Evolutionary conservation across 148 eudicot species (phyloP), one percentile per base, ranked within the genome.

Genomic region (Fallopia convolvulus): DNA sequence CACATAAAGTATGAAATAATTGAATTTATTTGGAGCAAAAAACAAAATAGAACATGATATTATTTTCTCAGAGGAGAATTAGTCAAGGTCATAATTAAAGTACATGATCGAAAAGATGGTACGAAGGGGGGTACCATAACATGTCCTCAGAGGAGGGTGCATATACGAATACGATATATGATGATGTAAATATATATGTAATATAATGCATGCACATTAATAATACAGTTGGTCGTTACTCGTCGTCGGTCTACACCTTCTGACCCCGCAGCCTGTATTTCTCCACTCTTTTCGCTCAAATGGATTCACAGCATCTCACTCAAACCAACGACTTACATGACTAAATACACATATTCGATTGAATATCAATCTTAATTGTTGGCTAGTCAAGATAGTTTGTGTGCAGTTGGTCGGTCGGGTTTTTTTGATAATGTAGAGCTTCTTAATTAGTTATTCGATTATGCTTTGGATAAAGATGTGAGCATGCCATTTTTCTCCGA

Each of bases 61-160:
- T 55, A 44, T 44, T 44, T 44, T 8, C 47, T 44, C 47, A 12
- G 6, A 6, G 0, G 23, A 26, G 15, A 50, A 49, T 13, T 13
- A 0, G 17, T 13, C 3, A 6, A 49, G 56, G 15, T 20, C 26
- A 55, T 26, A 17, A n/a, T n/a, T n/a, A n/a, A 60, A 60, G 36
- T 60, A 60, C 66, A 26, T 60, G 66, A 58, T 26, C 30, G 30
- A 60, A 60, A 60, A 60, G 66, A 60, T 60, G 66, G 66, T 23
- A 60, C 32, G 33, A 21, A 21, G n/a, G 33, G 36, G 61, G 61
- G 61, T 56, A 56, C 66, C 66, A 60, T 60, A 60, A 60, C 36
- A 60, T 60, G 66, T 60, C 36, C 14, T 3, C 14, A 60, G 33
- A 23, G 10, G 66, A 60, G 36, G 66, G 7, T 60, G 36, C 66